Evolutionary conservation across 306 rosid species (phyloP).

Genomic region (Gillenia trifoliata): DNA sequence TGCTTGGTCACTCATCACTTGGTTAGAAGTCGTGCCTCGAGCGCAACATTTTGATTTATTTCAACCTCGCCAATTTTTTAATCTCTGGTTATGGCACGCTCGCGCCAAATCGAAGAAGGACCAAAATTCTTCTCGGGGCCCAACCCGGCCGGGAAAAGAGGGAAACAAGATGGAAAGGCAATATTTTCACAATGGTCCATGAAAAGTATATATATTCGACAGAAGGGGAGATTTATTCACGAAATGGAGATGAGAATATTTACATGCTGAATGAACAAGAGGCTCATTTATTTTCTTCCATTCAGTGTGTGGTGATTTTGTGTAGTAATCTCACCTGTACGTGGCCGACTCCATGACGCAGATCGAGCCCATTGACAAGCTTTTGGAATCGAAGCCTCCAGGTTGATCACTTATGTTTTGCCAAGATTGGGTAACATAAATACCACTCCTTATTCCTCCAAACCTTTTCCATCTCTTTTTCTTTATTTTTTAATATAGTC

Average conservation of each 20-base stretch:
- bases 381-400: constrained; percentile 40
- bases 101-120: no score
- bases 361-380: constrained; percentile 14
- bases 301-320: constrained; percentile 42
- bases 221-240: constrained; percentile 40
- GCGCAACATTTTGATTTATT: no score
- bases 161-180: no score
- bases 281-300: constrained; percentile 38
- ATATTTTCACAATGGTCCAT: constrained; percentile 44
- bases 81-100: no score
- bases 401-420: constrained; percentile 49
- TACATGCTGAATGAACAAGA: constrained; percentile 28
- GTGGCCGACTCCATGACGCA: constrained; percentile 16
- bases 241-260: constrained; percentile 31
- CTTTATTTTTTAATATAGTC: no score
- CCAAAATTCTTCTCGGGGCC: no score
- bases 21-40: no score
- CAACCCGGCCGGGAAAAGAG: no score
- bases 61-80: no score
- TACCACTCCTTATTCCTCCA: no score
- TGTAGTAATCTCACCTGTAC: constrained; percentile 33
- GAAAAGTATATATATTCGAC: constrained; percentile 44
- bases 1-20: no score
- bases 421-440: constrained; percentile 47
- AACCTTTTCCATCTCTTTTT: no score